Percentiles rank a stretch among this genome's conserved stretches.
These are phyloP conservation scores for Rhizophagus clarus DNA, from an alignment of 192 early-diverging fungal species.

Conservation along the genomic window DNA sequence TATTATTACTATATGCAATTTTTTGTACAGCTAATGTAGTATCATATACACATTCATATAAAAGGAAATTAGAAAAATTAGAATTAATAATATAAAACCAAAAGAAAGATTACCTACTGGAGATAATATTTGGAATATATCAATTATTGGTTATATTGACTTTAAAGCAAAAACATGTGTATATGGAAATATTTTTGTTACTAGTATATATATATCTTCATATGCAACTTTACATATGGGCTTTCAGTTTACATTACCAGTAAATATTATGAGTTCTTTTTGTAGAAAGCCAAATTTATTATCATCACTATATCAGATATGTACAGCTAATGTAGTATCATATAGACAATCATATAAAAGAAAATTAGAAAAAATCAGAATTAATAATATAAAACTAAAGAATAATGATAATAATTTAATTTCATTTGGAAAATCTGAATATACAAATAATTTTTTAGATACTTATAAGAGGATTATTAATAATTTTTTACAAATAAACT, in stretches of 20 bases:
- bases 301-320: conserved; percentile 1
- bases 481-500: background rate
- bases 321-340: conserved; percentile 6
- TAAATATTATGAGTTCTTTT: conserved; percentile 18
- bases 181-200: background rate
- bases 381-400: background rate
- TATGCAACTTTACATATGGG: background rate
- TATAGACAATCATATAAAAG: background rate
- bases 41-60: background rate
- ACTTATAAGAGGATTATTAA: background rate
- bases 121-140: background rate
- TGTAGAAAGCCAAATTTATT: background rate
- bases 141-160: background rate
- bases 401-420: background rate
- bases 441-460: too few relatives aligned
- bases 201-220: background rate
- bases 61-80: background rate
- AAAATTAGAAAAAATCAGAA: background rate
- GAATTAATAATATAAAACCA: background rate
- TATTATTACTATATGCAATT: conserved; percentile 10
- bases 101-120: background rate
- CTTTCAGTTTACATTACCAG: background rate
- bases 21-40: conserved; percentile 3
- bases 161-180: background rate
- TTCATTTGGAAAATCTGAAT: background rate